These are phyloP conservation scores for Hypoxylon sp. DNA, from an alignment of 2,329 filamentous ascomycete species.

Conservation along the genomic window DNA sequence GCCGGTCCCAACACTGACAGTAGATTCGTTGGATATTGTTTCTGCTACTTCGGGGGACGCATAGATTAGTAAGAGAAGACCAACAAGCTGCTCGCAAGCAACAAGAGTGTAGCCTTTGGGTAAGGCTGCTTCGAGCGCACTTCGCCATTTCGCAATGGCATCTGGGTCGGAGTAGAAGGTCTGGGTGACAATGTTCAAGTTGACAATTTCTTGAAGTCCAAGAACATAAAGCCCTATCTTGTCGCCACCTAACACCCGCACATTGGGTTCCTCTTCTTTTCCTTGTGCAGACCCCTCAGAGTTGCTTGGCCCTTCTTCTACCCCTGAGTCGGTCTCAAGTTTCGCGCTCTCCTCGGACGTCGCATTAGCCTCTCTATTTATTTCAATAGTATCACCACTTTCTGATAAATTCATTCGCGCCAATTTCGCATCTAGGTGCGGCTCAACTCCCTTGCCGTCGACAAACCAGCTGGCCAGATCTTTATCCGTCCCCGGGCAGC, in stretches of 20 bases:
- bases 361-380: conserved; percentile 9
- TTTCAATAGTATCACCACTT: conserved; percentile 56
- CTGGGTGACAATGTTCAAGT: conserved; percentile 83
- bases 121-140: conserved; percentile 78
- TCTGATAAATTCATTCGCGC: conserved; percentile 66
- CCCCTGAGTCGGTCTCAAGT: conserved; percentile 49
- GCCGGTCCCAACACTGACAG: conserved; percentile 87
- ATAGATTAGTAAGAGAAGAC: conserved; percentile 86
- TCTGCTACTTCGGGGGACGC: conserved; percentile 82
- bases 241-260: conserved; percentile 69
- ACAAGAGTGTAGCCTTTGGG: conserved; percentile 83
- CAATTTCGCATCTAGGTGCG: conserved; percentile 73
- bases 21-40: conserved; percentile 85
- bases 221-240: conserved; percentile 92
- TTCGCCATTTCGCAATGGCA: conserved; percentile 84
- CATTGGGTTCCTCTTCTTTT: conserved; percentile 59
- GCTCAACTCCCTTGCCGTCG: conserved; percentile 78
- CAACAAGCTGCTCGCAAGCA: conserved; percentile 86
- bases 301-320: conserved; percentile 43
- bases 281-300: conserved; percentile 53
- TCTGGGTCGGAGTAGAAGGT: conserved; percentile 82
- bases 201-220: conserved; percentile 92
- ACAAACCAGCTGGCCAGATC: conserved; percentile 93
- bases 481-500: conserved; percentile 85
- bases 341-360: conserved; percentile 36